Base-by-base conservation (phyloP, 2,329 filamentous ascomycete species). In the Monilinia vaccinii-corymbosi region DNA sequence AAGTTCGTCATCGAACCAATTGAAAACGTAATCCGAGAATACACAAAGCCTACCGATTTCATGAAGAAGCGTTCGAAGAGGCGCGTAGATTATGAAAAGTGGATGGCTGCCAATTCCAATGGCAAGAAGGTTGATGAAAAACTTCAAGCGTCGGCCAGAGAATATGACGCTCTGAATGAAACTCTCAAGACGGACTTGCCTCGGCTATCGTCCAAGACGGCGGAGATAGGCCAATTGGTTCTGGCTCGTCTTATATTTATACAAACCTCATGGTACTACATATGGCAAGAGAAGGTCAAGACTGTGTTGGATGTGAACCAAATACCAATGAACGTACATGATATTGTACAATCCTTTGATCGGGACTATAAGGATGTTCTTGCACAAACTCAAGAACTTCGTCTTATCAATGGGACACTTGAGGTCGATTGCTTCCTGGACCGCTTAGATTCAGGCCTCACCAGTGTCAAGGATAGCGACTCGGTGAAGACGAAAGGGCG, bases 31-130 rank as follows among this genome's bases (percentile, higher is more conserved):
- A 88, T 94, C 71, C 86, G 88, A 69, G 80, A 90, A 10, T 92
- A 96, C 69, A 86, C 88, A 57, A 88, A 89, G 40, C 91, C 93
- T 2, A 89, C 91, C 52, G 82, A 91, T 61, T 87, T 94, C 4
- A 96, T 97, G 84, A 89, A 91, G 71, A 96, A 97, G 76, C 88
- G 94, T 28, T 87, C 92, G 67, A 97, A 97, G 77, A 87, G 90
- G n/a, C 82, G 95, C 16, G 77, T 93, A 18, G 91, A 97, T 70
- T 97, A 89, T 73, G 90, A 93, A 65, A 88, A 88, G 66, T 90
- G 84, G 67, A 86, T 89, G 69, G 83, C 88, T 66, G 80, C 92
- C 61, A 87, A 88, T 69, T 88, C 91, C 48, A 81, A 84, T 38
- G 90, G 91, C 63, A 92, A 95, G 73, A 95, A 90, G 67, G 79